Conservation (phyloP, 306 rosid species). For the Quillaja saponaria region DNA sequence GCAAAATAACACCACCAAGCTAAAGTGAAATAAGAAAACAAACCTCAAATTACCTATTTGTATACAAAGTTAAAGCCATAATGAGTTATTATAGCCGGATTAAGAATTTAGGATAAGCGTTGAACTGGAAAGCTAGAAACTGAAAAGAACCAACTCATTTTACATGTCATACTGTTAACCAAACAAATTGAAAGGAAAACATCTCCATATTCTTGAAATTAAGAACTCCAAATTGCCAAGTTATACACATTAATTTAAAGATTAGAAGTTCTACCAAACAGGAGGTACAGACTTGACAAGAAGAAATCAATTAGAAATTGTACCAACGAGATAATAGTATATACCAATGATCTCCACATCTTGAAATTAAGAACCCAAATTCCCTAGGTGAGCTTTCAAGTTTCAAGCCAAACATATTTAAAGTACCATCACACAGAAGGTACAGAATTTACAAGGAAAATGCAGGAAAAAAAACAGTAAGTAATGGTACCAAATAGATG, state of each 20-base stretch:
- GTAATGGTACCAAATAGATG: slow-evolving; percentile 69
- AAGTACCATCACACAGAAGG: background rate
- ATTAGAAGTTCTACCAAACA: background rate
- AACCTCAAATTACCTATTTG: no score
- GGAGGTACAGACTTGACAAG: background rate
- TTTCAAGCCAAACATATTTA: no score
- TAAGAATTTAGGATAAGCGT: no score
- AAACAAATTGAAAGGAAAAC: background rate
- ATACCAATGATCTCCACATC: no score
- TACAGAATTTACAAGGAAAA: no score
- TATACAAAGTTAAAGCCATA: no score
- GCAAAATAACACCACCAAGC: no score
- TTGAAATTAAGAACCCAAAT: no score
- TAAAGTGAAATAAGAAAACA: no score
- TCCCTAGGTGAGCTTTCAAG: no score
- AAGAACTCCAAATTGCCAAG: background rate
- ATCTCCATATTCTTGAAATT: background rate
- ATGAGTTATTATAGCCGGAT: no score
- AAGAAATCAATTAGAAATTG: slow-evolving; percentile 7
- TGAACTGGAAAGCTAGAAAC: background rate
- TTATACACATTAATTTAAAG: background rate
- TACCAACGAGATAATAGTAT: background rate
- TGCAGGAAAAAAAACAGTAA: background rate
- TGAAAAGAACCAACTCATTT: background rate
- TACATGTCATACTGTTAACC: background rate